Evolutionary conservation across 83 land plant species (phyloP).

Genomic region (Picea mariana): DNA sequence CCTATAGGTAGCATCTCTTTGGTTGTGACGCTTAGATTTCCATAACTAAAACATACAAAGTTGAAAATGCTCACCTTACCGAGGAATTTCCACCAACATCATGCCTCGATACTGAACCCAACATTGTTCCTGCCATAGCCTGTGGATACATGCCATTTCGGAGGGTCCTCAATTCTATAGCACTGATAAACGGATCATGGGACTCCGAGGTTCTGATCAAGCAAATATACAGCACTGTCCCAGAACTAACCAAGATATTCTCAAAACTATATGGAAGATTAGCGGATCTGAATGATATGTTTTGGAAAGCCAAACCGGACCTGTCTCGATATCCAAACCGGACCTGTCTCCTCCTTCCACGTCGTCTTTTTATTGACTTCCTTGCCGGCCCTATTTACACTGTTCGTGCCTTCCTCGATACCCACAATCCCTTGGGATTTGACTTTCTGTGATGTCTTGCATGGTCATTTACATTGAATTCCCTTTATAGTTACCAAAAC

Average conservation of each 20-base stretch:
- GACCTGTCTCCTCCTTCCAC: no score
- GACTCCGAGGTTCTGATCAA: neutral
- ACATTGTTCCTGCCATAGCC: neutral
- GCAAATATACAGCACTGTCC: neutral
- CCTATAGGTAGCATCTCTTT: no score
- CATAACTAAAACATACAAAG: no score
- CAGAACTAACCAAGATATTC: neutral
- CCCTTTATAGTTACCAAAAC: no score
- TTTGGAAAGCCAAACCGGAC: neutral
- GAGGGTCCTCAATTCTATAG: constrained; percentile 6
- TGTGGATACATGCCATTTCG: neutral
- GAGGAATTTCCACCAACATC: neutral
- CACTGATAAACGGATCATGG: constrained; percentile 2
- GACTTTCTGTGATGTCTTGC: no score
- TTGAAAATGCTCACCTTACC: neutral
- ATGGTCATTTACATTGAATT: no score
- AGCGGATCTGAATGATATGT: neutral
- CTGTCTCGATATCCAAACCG: no score
- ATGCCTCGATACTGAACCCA: neutral
- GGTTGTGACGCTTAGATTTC: no score
- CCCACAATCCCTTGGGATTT: no score
- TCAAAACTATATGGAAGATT: neutral
- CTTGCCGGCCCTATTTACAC: no score
- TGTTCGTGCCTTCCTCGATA: no score
- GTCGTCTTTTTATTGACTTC: no score